A percentile compares a stretch with the other conserved stretches of the same genome.
Evolutionary conservation across 441 rosid species (phyloP).

Genomic region (Breynia disticha): DNA sequence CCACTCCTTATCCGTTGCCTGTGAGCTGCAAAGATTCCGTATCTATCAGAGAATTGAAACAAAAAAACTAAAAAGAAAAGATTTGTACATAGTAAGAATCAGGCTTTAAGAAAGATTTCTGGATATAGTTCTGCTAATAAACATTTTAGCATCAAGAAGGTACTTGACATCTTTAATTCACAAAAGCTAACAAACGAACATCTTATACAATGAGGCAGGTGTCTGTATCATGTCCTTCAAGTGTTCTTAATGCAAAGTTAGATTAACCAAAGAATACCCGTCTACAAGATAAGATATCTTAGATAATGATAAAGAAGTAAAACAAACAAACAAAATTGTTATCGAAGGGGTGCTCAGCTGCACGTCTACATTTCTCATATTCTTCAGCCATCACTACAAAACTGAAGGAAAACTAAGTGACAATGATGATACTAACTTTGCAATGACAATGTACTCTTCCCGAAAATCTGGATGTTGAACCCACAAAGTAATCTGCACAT

Average conservation of each 20-base stretch:
- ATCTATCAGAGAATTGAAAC: background rate
- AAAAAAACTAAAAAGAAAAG: no score
- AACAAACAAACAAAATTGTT: no score
- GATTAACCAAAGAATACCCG: no score
- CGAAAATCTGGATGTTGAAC: slow-evolving; percentile 52
- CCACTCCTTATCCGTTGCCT: slow-evolving; percentile 72
- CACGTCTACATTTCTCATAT: no score
- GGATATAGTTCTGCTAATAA: background rate
- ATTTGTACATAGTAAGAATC: no score
- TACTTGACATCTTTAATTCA: no score
- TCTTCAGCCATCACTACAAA: background rate
- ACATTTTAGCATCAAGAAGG: background rate
- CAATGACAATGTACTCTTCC: slow-evolving; percentile 57
- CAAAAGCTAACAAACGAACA: background rate
- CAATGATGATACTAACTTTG: slow-evolving; percentile 21
- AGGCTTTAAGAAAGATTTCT: background rate
- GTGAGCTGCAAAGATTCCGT: slow-evolving; percentile 28
- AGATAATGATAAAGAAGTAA: no score
- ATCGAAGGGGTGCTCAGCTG: no score
- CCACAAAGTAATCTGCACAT: slow-evolving; percentile 63
- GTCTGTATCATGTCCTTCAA: background rate
- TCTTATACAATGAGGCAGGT: background rate
- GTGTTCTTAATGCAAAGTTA: no score
- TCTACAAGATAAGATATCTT: no score
- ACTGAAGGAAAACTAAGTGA: background rate